These are phyloP conservation scores for Linnemannia exigua DNA, from an alignment of 192 early-diverging fungal genomes.

Conservation along the genomic window DNA sequence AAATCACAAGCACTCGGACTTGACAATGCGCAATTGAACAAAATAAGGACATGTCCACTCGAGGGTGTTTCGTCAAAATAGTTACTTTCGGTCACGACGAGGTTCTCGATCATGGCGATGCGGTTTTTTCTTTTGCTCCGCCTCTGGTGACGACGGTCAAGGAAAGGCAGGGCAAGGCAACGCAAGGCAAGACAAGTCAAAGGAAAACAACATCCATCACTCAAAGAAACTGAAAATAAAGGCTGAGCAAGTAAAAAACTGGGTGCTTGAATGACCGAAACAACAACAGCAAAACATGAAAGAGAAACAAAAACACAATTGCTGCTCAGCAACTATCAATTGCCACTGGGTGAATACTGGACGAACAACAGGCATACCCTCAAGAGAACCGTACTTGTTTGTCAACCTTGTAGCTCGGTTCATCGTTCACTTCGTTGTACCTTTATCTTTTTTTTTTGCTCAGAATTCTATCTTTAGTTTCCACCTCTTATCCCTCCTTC, in stretches of 20 bases:
- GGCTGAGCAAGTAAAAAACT: neutral
- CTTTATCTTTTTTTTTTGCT: neutral
- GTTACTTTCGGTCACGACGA: too few species aligned
- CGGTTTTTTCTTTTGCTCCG: too few species aligned
- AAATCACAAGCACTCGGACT: too few species aligned
- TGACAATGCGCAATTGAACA: too few species aligned
- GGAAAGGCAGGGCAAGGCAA: neutral
- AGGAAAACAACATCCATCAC: neutral
- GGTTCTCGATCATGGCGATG: too few species aligned
- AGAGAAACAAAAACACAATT: slow-evolving; percentile 1
- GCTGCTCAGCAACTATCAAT: neutral
- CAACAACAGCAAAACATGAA: neutral
- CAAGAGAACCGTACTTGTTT: too few species aligned
- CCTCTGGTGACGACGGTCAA: neutral
- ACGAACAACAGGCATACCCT: neutral
- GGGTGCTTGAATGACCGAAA: neutral
- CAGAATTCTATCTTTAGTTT: slow-evolving; percentile 5
- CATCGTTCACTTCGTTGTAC: too few species aligned
- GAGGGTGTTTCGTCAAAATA: too few species aligned
- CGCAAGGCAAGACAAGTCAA: neutral
- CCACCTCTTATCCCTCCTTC: too few species aligned
- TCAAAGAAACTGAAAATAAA: neutral
- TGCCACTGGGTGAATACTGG: neutral
- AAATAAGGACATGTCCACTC: too few species aligned
- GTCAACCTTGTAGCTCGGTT: too few species aligned